Conservation (phyloP, 371 early-diverging fungal genomes). For the Edhazardia aedis region DNA sequence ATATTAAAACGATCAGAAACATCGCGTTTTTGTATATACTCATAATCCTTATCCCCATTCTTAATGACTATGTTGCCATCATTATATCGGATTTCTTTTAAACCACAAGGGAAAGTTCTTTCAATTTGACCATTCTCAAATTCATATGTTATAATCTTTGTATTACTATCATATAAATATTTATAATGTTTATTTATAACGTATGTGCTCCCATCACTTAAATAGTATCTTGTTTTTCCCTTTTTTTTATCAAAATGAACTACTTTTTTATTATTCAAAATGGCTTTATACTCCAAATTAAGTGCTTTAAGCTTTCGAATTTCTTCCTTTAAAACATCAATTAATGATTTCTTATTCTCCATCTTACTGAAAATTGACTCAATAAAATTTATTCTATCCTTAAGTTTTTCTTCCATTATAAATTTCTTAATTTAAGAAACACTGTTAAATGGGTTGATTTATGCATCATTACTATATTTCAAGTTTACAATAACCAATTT, state of each 20-base stretch:
- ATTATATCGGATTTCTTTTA: slow-evolving; percentile 45
- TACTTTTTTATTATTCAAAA: slow-evolving; percentile 37
- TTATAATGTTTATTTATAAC: slow-evolving; percentile 37
- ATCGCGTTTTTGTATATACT: slow-evolving; percentile 2
- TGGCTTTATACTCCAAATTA: slow-evolving; percentile 33
- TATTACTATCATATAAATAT: slow-evolving; percentile 46
- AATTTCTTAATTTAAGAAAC: too few relatives aligned
- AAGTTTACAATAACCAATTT: too few relatives aligned
- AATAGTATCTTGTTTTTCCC: slow-evolving; percentile 39
- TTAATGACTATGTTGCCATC: slow-evolving; percentile 44
- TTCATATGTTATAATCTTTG: slow-evolving; percentile 46
- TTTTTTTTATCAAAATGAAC: slow-evolving; percentile 31
- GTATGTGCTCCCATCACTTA: slow-evolving; percentile 46
- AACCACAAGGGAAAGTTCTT: slow-evolving; percentile 42
- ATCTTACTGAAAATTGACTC: not conserved
- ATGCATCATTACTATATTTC: too few relatives aligned
- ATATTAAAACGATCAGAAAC: too few relatives aligned
- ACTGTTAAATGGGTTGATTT: too few relatives aligned
- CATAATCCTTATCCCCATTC: slow-evolving; percentile 43
- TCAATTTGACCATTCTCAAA: slow-evolving; percentile 49
- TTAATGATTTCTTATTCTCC: slow-evolving; percentile 8
- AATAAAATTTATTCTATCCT: not conserved
- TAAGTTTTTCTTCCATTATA: too few relatives aligned
- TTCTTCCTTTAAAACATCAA: slow-evolving; percentile 42
- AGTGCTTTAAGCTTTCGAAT: slow-evolving; percentile 37